Evolutionary conservation across 108 stramenopile genomes (phyloP).

Genomic region (Skeletonema costatum): DNA sequence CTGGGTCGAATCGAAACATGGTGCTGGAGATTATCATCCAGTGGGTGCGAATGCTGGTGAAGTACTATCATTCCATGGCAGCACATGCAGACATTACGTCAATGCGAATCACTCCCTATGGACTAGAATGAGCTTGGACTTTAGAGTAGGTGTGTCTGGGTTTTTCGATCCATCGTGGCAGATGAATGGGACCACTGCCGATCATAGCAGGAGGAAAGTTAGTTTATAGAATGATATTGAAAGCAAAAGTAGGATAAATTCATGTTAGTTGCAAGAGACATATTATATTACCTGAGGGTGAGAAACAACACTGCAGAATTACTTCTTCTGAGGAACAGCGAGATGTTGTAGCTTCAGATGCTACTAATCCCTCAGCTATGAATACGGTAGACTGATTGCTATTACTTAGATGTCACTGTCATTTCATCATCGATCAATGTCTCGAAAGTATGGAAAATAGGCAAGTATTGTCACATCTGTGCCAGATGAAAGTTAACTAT

Average conservation of each 20-base stretch:
- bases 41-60: conserved; percentile 66
- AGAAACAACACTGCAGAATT: too few species aligned
- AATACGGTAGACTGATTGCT: too few species aligned
- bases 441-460: too few species aligned
- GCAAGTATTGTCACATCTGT: too few species aligned
- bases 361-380: too few species aligned
- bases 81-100: conserved; percentile 79
- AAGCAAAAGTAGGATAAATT: not conserved
- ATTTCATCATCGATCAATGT: too few species aligned
- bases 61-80: conserved; percentile 82
- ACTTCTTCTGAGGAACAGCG: too few species aligned
- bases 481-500: too few species aligned
- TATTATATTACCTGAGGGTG: too few species aligned
- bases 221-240: conserved; percentile 36
- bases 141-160: conserved; percentile 87
- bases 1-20: conserved; percentile 61
- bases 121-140: conserved; percentile 85
- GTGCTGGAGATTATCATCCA: conserved; percentile 73
- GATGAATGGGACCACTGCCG: conserved; percentile 86
- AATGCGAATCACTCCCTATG: conserved; percentile 67
- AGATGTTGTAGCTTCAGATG: too few species aligned
- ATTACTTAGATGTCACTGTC: too few species aligned
- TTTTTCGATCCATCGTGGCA: conserved; percentile 88
- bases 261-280: too few species aligned
- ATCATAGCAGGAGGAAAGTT: conserved; percentile 74